Evolutionary conservation across 768 basidiomycete species (phyloP), one percentile per base, ranked within the genome.

Genomic region (Naganishia vaughanmartiniae): DNA sequence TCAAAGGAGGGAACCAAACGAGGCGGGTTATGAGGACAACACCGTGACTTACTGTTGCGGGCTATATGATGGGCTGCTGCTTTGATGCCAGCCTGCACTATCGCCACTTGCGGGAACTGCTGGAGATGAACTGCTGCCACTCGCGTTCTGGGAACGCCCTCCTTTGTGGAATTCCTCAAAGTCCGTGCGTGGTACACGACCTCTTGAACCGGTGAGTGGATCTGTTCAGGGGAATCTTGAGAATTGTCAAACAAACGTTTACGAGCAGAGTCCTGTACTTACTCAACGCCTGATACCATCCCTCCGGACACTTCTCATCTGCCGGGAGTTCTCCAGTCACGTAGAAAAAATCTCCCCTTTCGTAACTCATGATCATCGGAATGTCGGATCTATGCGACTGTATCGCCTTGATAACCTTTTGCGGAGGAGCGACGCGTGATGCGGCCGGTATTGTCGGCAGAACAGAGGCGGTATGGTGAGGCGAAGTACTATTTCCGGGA

Each of bases 281-380:
- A 82, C 81, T 98, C 79, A 94, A 88, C 4, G 93, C 96, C 79
- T 97, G 91, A 77, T 92, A 99, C 89, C 90, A 98, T 54, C 80
- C 83, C 36, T 76, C 75, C 78, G 51, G 82, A 76, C 58, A 42
- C 7, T 54, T 31, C 24, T 71, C 74, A 54, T 69, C 73, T 19
- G 66, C 67, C 67, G 87, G 85, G 21, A 86, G 82, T 76, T 96
- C 93, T 70, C 87, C 87, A 42, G 92, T 85, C 60, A 98, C 95
- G 82, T 98, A 91, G 85, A 97, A 98, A 83, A 98, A 96, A 83
- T 99, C 96, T 73, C 96, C 96, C 82, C 90, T 90, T 74, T 87
- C 84, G 81, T 97, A 98, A 34, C 90, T 87, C 53, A 99, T 87
- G 74, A 97, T 89, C 78, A 91, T 89, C 1, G 93, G 92, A 0